phyloP scores from a whole-genome alignment of 2,329 filamentous ascomycete species.

The Purpureocillium lavendulum region DNA sequence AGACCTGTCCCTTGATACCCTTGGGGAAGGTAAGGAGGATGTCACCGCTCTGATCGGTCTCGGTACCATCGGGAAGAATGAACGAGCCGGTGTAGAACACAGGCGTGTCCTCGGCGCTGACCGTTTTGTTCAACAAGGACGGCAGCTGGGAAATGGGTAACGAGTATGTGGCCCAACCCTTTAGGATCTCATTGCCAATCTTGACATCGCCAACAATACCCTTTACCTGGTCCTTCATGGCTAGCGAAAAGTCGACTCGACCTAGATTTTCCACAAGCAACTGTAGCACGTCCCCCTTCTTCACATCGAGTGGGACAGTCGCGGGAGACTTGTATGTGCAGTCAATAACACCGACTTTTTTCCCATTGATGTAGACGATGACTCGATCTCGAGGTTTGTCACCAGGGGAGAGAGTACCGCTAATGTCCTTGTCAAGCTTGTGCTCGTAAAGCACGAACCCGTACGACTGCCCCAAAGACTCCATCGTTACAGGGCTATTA shows the following conservation, averaged over 20 bases:
- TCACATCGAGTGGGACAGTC: conserved; percentile 26
- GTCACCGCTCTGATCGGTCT: conserved; percentile 13
- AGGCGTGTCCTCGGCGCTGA: conserved; percentile 3
- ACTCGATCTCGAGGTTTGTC: conserved; percentile 36
- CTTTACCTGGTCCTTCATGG: conserved; percentile 34
- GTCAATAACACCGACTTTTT: conserved; percentile 34
- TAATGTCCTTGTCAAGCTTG: conserved; percentile 12
- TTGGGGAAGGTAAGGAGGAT: conserved; percentile 30
- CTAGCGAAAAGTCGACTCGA: conserved; percentile 34
- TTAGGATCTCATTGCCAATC: conserved; percentile 21
- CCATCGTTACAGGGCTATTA: conserved; percentile 32
- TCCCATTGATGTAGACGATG: conserved; percentile 36
- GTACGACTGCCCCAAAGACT: conserved; percentile 32
- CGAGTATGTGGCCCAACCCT: conserved; percentile 30
- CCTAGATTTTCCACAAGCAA: conserved; percentile 42
- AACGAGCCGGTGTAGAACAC: conserved; percentile 18
- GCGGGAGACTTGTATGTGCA: conserved; percentile 30
- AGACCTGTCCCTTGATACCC: conserved; percentile 35
- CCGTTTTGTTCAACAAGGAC: background rate
- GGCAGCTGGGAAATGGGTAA: conserved; percentile 12
- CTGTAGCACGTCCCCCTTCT: conserved; percentile 28
- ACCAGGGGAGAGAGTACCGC: conserved; percentile 29
- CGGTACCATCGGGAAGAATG: conserved; percentile 4
- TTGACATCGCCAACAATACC: conserved; percentile 35
- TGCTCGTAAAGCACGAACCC: conserved; percentile 36